Evolutionary conservation across 768 basidiomycete genomes (phyloP).

Genomic region (Mycena haematopus): DNA sequence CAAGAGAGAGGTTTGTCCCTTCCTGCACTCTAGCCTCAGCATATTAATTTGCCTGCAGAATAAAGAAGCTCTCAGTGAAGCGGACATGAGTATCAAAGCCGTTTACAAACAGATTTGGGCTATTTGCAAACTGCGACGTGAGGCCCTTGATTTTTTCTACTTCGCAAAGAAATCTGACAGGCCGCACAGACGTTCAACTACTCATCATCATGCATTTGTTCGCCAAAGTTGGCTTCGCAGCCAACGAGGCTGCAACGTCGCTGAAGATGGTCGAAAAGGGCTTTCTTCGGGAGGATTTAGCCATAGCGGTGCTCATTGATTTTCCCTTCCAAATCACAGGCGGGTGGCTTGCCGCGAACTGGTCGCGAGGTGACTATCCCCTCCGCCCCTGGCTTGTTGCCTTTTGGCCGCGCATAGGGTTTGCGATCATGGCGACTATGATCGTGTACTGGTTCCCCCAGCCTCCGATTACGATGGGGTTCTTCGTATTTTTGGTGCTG

Average conservation of each 20-base stretch:
- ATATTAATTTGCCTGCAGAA: slow-evolving; percentile 53
- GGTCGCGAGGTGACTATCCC: slow-evolving; percentile 82
- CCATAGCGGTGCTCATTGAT: slow-evolving; percentile 94
- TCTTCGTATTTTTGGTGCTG: slow-evolving; percentile 81
- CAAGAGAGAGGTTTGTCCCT: slow-evolving; percentile 78
- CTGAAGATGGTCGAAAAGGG: slow-evolving; percentile 98
- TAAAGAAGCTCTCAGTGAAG: slow-evolving; percentile 71
- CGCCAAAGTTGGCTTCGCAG: slow-evolving; percentile 93
- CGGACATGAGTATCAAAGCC: slow-evolving; percentile 87
- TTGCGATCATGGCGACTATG: slow-evolving; percentile 76
- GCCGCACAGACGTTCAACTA: slow-evolving; percentile 79
- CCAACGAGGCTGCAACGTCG: slow-evolving; percentile 89
- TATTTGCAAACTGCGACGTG: slow-evolving; percentile 91
- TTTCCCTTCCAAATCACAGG: slow-evolving; percentile 97
- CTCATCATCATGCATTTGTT: slow-evolving; percentile 87
- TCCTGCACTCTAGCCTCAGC: background rate
- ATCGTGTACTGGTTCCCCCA: slow-evolving; percentile 87
- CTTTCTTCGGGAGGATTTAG: slow-evolving; percentile 92
- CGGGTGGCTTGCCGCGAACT: slow-evolving; percentile 92
- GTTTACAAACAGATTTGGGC: slow-evolving; percentile 96
- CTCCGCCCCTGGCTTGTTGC: slow-evolving; percentile 89
- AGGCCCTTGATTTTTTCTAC: slow-evolving; percentile 33
- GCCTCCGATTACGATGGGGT: slow-evolving; percentile 72
- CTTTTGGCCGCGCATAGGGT: slow-evolving; percentile 76
- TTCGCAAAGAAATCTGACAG: slow-evolving; percentile 6